Evolutionary conservation across 176 grass and related monocot genomes (phyloP).

Genomic region (Metroxylon sagu): DNA sequence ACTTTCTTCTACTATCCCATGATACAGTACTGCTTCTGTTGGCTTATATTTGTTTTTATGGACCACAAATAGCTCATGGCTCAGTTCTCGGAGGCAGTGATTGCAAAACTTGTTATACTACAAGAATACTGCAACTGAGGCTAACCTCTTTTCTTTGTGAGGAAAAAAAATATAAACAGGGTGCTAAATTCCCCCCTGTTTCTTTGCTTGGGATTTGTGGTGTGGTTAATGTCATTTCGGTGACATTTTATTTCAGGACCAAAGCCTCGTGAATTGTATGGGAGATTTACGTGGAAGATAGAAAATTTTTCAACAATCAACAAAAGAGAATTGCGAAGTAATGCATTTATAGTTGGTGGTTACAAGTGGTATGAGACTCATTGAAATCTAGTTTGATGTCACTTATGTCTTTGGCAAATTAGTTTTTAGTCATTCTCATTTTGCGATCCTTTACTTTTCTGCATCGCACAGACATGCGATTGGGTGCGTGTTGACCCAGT

Average conservation of each 20-base stretch:
- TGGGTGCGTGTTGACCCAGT: too few relatives aligned
- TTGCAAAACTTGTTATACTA: too few relatives aligned
- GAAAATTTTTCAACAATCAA: conserved; percentile 96
- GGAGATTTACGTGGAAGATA: conserved; percentile 94
- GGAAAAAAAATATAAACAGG: background rate
- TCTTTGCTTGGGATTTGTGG: background rate
- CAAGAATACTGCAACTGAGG: too few relatives aligned
- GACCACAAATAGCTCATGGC: too few relatives aligned
- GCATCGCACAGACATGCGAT: too few relatives aligned
- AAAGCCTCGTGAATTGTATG: conserved; percentile 78
- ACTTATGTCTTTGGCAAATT: too few relatives aligned
- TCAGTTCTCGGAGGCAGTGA: too few relatives aligned
- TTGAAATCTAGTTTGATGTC: background rate
- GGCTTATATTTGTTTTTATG: too few relatives aligned
- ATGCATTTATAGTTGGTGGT: conserved; percentile 92
- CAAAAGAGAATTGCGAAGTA: conserved; percentile 86
- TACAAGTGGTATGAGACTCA: conserved; percentile 74
- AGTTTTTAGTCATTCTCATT: background rate
- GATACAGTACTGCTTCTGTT: too few relatives aligned
- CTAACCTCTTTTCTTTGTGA: background rate
- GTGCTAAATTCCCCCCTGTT: background rate
- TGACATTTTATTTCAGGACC: conserved; percentile 50
- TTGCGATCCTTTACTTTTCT: background rate
- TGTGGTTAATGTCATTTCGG: conserved; percentile 26
- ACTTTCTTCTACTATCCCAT: too few relatives aligned